Conservation (phyloP, 305 asterid species). For the Plantago lanceolata region DNA sequence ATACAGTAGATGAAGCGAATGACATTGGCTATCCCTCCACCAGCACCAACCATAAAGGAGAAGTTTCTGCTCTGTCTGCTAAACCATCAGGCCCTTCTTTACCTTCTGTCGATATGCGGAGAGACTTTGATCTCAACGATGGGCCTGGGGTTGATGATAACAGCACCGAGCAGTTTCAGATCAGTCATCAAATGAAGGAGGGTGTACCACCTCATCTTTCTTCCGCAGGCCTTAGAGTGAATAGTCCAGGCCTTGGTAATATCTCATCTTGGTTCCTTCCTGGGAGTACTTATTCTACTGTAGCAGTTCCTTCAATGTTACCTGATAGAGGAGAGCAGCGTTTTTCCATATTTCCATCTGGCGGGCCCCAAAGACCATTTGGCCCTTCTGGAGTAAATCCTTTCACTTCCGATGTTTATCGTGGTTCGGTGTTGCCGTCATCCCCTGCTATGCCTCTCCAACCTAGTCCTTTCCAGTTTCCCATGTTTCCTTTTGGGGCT, state of each 20-base stretch:
- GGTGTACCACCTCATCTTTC: slow-evolving; percentile 24
- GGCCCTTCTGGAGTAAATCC: slow-evolving; percentile 33
- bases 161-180: slow-evolving; percentile 16
- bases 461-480: slow-evolving; percentile 41
- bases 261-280: slow-evolving; percentile 49
- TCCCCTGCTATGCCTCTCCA: slow-evolving; percentile 51
- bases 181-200: slow-evolving; percentile 26
- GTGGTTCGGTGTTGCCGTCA: slow-evolving; percentile 51
- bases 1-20: slow-evolving; percentile 32
- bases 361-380: slow-evolving; percentile 39
- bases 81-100: slow-evolving; percentile 21
- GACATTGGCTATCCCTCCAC: slow-evolving; percentile 29
- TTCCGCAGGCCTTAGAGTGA: slow-evolving; percentile 28
- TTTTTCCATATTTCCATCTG: slow-evolving; percentile 36
- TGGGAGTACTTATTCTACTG: slow-evolving; percentile 41
- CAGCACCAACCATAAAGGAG: slow-evolving; percentile 22
- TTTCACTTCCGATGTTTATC: slow-evolving; percentile 38
- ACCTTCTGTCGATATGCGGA: slow-evolving; percentile 24
- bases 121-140: slow-evolving; percentile 43
- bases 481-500: slow-evolving; percentile 44
- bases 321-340: slow-evolving; percentile 44
- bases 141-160: slow-evolving; percentile 35
- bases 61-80: slow-evolving; percentile 7
- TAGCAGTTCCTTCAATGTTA: slow-evolving; percentile 38
- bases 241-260: slow-evolving; percentile 24